Evolutionary conservation across 2,329 filamentous ascomycete genomes (phyloP).

Genomic region (Fusarium sp.): DNA sequence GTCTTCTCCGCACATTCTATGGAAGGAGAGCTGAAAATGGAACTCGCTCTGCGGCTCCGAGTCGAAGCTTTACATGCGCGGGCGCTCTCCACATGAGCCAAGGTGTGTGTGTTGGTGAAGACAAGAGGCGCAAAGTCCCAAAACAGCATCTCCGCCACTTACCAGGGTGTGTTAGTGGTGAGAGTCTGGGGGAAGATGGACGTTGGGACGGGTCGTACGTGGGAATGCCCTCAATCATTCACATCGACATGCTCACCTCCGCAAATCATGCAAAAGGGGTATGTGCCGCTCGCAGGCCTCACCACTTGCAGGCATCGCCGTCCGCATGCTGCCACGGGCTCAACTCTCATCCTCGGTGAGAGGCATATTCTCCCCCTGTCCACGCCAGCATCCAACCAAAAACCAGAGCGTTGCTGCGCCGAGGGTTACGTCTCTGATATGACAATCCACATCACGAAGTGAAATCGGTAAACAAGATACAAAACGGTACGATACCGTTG

Average conservation of each 20-base stretch:
- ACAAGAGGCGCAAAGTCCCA: slow-evolving; percentile 1
- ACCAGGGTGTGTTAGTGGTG: background rate
- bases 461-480: slow-evolving; percentile 11
- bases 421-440: slow-evolving; percentile 10
- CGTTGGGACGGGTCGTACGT: slow-evolving; percentile 1
- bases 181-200: background rate
- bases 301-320: slow-evolving; percentile 3
- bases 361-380: slow-evolving; percentile 9
- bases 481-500: slow-evolving; percentile 14
- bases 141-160: slow-evolving; percentile 2
- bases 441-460: slow-evolving; percentile 13
- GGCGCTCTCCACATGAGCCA: background rate
- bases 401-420: background rate
- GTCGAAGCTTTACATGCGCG: slow-evolving; percentile 1
- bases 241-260: background rate
- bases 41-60: background rate
- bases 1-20: slow-evolving; percentile 9
- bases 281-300: slow-evolving; percentile 1
- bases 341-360: slow-evolving; percentile 22
- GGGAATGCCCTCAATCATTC: slow-evolving; percentile 13
- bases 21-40: background rate
- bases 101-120: background rate
- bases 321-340: slow-evolving; percentile 6
- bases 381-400: background rate
- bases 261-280: slow-evolving; percentile 7